Conservation (phyloP, 768 basidiomycete genomes). For the Boletus rufocinnamomeus region DNA sequence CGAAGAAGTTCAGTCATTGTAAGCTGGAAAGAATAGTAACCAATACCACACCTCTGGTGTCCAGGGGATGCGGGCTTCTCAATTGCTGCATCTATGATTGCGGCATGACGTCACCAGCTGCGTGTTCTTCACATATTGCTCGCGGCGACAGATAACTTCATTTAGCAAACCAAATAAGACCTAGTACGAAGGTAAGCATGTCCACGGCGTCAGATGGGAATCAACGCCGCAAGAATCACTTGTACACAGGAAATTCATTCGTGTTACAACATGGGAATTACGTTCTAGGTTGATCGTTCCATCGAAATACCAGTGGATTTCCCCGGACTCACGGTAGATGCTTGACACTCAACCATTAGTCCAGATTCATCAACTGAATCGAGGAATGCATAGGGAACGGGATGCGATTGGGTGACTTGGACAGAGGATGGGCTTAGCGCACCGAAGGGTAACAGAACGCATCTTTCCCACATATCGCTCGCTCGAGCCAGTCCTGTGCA, state of each 20-base stretch:
- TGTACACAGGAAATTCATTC: not conserved
- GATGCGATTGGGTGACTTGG: not conserved
- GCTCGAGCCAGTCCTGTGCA: not conserved
- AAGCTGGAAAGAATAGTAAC: too few relatives aligned
- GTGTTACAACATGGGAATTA: not conserved
- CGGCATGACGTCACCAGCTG: not conserved
- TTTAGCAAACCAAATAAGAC: not conserved
- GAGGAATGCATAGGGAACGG: too few relatives aligned
- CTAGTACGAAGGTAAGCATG: not conserved
- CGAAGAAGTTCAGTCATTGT: too few relatives aligned
- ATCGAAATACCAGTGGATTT: too few relatives aligned
- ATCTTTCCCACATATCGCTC: not conserved
- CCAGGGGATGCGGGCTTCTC: not conserved
- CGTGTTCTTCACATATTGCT: not conserved
- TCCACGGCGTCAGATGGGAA: not conserved
- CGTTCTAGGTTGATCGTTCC: not conserved
- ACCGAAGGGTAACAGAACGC: not conserved
- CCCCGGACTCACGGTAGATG: not conserved
- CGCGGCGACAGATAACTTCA: not conserved
- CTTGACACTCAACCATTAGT: not conserved
- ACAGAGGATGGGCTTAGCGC: too few relatives aligned
- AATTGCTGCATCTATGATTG: not conserved
- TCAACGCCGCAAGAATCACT: not conserved
- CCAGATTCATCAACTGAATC: not conserved
- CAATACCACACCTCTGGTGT: too few relatives aligned